Base-by-base conservation (phyloP, 306 rosid species). In the Pyrus betulifolia region DNA sequence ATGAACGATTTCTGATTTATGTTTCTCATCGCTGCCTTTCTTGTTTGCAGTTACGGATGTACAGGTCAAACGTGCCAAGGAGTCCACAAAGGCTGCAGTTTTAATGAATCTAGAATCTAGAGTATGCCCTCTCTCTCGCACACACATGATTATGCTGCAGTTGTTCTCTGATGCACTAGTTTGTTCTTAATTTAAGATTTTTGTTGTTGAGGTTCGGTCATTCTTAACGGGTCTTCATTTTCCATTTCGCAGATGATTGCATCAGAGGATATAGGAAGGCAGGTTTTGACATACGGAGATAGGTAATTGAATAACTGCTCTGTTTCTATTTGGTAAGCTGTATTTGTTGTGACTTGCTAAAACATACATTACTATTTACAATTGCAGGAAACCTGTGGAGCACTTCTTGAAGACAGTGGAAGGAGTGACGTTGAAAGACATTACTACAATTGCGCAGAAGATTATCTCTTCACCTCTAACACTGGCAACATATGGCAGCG, bases 71-170 rank as follows among this genome's bases (percentile, higher is more conserved):
- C 97, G 99, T 38, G 99, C 99, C 74, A 96, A 93, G 77, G 78
- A 87, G 82, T 73, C 97, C 70, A 96, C 99, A 45, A 96, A 91
- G 78, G 85, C 98, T 46, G 99, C 99, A 52, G 90, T 96, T 84
- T 84, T 96, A 70, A 96, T 96, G 99, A 96, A 96, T 81, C 89
- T 96, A 70, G 99, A 96, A 79, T 96, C 99, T 67, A 86, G 98
- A 84, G 99, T 96, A 91, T 64, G 81, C 73, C 59, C 42, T 59
- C 72, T 68, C 76, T 46, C 52, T 11, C 33, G 17, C 78, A 2
- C 46, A 1, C 65, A 0, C 57, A 74, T 23, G 4, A 28, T 31
- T 1, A 40, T 11, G n/a, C 22, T 21, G 11, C 4, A 28, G 19
- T 28, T 21, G 72, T 4, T 67, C 52, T 12, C 52, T 18, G 33